Base-by-base conservation (phyloP, 1,284 basidiomycete species). In the Pseudozyma sp. region DNA sequence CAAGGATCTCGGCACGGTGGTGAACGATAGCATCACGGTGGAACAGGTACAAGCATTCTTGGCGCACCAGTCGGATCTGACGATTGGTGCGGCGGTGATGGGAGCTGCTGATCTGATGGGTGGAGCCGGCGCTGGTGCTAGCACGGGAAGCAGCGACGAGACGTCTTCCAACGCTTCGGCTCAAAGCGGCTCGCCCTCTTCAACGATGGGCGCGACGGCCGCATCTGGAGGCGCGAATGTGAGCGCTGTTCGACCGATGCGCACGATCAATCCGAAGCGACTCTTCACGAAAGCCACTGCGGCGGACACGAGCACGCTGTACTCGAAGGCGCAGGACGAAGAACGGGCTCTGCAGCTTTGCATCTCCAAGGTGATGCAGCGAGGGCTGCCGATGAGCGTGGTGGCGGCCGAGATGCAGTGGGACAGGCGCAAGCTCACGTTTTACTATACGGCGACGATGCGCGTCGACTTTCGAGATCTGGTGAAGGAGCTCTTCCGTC, bases 371-470 rank as follows among this genome's bases (percentile, higher is more conserved):
- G 94, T 97, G 14, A 47, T 52, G 47, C 78, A 80, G 93, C 58
- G 75, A 51, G 83, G 94, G 81, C 86, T 99, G 80, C 94, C 94
- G 16, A 99, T 99, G 96, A 93, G 95, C 85, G 94, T 99, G 63
- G 91, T 97, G 60, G 94, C 97, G 84, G 95, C 94, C 34, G 96
- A 98, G 86, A 97, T 96, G 87, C 96, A 99, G 85, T 98, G 79
- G 79, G 80, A 81, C 54, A 91, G 96, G 51, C 92, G 94, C 85
- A 97, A 98, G 87, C 86, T 99, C 69, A 98, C 96, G 0, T 97
- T 97, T 87, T 98, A 97, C 87, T 99, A 97, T 85, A 88, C 95
- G 66, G 94, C 95, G 55, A 94, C 96, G 82, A 94, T 94, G 86
- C 88, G 96, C 75, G 95, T 99, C 84, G 96, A 99, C 86, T 98